These are phyloP conservation scores for Paradendryphiella salina DNA, from an alignment of 2,329 filamentous ascomycete species.

Conservation along the genomic window DNA sequence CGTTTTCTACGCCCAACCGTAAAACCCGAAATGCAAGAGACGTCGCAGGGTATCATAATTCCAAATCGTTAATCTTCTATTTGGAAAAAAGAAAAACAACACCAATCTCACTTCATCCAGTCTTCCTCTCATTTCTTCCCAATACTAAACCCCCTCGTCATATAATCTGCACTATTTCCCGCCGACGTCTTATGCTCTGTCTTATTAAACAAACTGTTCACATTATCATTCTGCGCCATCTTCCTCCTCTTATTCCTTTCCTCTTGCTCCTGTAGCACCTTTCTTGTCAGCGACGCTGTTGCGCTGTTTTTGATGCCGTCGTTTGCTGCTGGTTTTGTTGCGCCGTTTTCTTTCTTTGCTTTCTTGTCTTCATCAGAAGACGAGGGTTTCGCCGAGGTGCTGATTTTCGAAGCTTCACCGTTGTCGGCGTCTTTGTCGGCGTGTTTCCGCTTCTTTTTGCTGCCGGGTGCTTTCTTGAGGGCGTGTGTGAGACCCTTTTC, in stretches of 20 bases:
- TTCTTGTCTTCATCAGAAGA: constrained; percentile 32
- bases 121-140: constrained; percentile 27
- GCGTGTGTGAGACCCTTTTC: constrained; percentile 78
- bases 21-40: too few species aligned
- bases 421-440: constrained; percentile 53
- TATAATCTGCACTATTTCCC: constrained; percentile 54
- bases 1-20: too few species aligned
- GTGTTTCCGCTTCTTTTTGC: constrained; percentile 76
- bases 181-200: constrained; percentile 40
- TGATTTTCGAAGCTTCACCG: constrained; percentile 7
- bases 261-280: constrained; percentile 84
- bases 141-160: constrained; percentile 55
- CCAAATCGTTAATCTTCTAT: too few species aligned
- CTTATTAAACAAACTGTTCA: constrained; percentile 54
- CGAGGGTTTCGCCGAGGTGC: constrained; percentile 16
- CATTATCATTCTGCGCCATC: constrained; percentile 58
- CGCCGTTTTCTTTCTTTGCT: constrained; percentile 21
- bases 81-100: too few species aligned
- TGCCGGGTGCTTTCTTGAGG: constrained; percentile 73
- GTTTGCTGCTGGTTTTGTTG: constrained; percentile 4
- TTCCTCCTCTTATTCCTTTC: constrained; percentile 78
- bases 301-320: constrained; percentile 83
- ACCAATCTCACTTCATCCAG: too few species aligned
- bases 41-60: too few species aligned
- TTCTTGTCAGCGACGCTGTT: constrained; percentile 82